Base-by-base conservation (phyloP, 192 early-diverging fungal genomes). In the Coemansia sp. region DNA sequence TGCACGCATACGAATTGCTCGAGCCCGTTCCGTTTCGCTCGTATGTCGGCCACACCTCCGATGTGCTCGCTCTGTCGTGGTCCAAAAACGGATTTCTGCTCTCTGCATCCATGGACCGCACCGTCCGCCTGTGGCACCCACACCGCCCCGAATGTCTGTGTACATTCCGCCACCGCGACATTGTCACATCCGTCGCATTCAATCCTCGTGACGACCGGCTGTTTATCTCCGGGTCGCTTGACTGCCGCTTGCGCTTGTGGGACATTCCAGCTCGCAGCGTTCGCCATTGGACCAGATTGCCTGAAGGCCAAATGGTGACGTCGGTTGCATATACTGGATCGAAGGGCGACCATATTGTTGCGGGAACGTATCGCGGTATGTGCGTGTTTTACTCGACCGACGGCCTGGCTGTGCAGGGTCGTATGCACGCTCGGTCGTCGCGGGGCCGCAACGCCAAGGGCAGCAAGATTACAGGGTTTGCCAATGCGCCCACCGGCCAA, bases 111-210 rank as follows among this genome's bases (percentile, higher is more conserved):
- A 85, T 89, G 79, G 94, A 96, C 68, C 87, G 87, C 56, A 92
- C 89, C 0, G 93, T 96, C 27, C 83, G 92, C 17, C 70, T 96
- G 64, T 96, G 91, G 91, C 92, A 96, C 71, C 72, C 90, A 17
- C 84, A 82, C 27, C 79, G 86, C 21, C 72, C 82, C 35, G 87
- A 86, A 53, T 93, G 92, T 59, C 75, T 96, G 43, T 91, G 91
- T 68, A 83, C 87, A 4, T 93, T 96, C 64, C 73, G 82, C 26
- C 93, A 95, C 67, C 73, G 82, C 31, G 91, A 91, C 67, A 86
- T 89, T 12, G 93, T 95, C 2, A 89, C 90, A 1, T 83, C 87
- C 5, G 87, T 94, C 5, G 80, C 84, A 0, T 96, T 96, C 69
- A 92, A 90, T 65, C 93, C 93, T 26, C 70, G 84, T 59, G 93